Evolutionary conservation across 805 yeast genomes (phyloP), one percentile per base, ranked within the genome.

Genomic region (Saccharomycopsis sp.): DNA sequence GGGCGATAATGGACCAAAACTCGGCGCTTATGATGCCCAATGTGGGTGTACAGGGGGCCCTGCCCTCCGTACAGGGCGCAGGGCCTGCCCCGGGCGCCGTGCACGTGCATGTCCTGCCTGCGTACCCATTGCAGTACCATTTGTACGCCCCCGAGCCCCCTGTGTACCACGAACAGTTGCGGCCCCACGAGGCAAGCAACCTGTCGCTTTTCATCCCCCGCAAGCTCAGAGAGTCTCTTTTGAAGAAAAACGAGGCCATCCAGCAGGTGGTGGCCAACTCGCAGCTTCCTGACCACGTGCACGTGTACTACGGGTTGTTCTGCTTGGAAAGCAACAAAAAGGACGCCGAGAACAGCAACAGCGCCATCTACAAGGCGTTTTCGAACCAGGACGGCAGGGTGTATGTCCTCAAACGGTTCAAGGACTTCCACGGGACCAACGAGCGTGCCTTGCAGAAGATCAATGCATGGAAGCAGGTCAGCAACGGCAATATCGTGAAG

Each of bases 101-200:
- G 37, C 9, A 5, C 5, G 37, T 29, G 12, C 37, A 29, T 29
- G 12, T 12, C 37, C 37, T n/a, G n/a, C 44, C 48, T 7, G 48
- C 48, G 16, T 58, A 73, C 62, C 87, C 87, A 0, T 72, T 89
- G 50, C 90, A 90, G 66, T 88, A 89, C 68, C 97, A 91, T 71
- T 72, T 90, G 46, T 91, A 92, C 71, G 94, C 97, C 0, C 97
- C 97, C 1, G 79, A 82, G 34, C 92, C 97, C 8, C 2, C 91
- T 91, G 7, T 84, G 85, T 66, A 69, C 84, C 52, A 76, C 78
- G 47, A 70, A 8, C 83, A 84, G 14, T 73, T 87, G 61, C 78
- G 79, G 53, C 82, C 89, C 1, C 83, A 91, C 67, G 91, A 91
- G 71, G 79, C 90, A 50, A 82, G 82, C 34, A 80, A 85, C 2